Base-by-base conservation (phyloP, 148 eudicot species). In the Camellia japonica region DNA sequence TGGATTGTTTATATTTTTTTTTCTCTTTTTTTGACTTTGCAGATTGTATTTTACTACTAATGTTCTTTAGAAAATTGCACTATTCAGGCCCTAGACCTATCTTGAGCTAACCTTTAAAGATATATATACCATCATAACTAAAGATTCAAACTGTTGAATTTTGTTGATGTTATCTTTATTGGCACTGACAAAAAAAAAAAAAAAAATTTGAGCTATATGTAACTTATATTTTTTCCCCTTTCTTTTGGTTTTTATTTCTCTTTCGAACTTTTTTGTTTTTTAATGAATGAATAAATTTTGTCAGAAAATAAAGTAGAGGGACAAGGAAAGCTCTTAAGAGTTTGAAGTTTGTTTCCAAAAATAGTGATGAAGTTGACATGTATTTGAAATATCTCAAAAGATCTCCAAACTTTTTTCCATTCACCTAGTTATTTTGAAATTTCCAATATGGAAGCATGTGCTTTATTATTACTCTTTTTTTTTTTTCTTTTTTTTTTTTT, bases 81-180 rank as follows among this genome's bases (percentile, higher is more conserved):
- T 56, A 38, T 74, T 74, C 20, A 74, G 65, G 77, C 23, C 77
- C 14, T 55, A 41, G 23, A 44, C 65, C 51, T 19, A 51, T 38
- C 65, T 55, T 74, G 20, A 41, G 20, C 77, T 49, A 56, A 7
- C 44, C 16, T 58, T 74, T 11, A 66, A 30, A 12, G 43, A 65
- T 20, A 8, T 4, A 38, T 38, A 3, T 38, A 66, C 70, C 47
- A 58, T 61, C 51, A 16, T 52, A 52, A 72, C 73, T 69, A 44
- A 10, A 44, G 54, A 19, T 71, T 51, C 13, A 4, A 19, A 51
- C 59, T 38, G 63, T 14, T 73, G 62, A 73, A 54, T 73, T 55
- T 18, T 30, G 44, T 14, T 30, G 41, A n/a, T 6, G 8, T 6
- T 0, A 63, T 20, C 41, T n/a, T 30, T 73, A 3, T 55, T 55